Conservation (phyloP, 1,284 basidiomycete genomes). For the Ceratobasidium sp. region DNA sequence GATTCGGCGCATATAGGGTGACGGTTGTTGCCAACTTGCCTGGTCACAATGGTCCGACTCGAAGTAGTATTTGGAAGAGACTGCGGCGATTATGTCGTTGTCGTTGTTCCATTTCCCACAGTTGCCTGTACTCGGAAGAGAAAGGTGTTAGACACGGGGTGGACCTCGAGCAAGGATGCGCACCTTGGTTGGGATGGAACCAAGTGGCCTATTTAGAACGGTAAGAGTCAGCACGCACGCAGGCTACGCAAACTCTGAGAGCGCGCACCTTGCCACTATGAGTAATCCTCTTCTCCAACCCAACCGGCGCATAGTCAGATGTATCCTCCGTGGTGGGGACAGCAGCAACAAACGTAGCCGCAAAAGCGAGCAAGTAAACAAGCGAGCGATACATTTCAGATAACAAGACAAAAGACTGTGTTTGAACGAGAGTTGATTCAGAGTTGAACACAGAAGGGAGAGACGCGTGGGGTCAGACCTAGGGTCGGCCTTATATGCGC, state of each 20-base stretch:
- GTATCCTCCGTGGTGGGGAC: neutral
- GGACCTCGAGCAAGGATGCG: no score
- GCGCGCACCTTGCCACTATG: slow-evolving; percentile 14
- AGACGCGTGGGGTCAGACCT: neutral
- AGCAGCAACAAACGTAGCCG: slow-evolving; percentile 2
- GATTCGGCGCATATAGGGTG: neutral
- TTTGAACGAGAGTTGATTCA: slow-evolving; percentile 20
- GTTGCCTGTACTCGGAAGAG: slow-evolving; percentile 4
- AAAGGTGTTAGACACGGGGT: neutral
- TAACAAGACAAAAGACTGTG: neutral
- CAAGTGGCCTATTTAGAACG: slow-evolving; percentile 16
- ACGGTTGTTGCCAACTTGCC: neutral
- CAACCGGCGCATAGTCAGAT: neutral
- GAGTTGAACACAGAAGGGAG: neutral
- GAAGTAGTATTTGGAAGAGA: slow-evolving; percentile 22
- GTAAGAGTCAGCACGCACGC: neutral
- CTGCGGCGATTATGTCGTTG: slow-evolving; percentile 15
- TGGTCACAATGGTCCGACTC: slow-evolving; percentile 26
- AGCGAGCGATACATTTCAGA: neutral
- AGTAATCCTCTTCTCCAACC: slow-evolving; percentile 15
- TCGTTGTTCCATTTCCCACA: slow-evolving; percentile 31
- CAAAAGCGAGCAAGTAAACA: neutral
- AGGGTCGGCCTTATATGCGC: slow-evolving; percentile 6
- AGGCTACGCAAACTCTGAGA: neutral
- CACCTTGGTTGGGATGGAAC: slow-evolving; percentile 15